Conservation (phyloP, 495 filamentous ascomycete species). For the Coniosporium apollinis region DNA sequence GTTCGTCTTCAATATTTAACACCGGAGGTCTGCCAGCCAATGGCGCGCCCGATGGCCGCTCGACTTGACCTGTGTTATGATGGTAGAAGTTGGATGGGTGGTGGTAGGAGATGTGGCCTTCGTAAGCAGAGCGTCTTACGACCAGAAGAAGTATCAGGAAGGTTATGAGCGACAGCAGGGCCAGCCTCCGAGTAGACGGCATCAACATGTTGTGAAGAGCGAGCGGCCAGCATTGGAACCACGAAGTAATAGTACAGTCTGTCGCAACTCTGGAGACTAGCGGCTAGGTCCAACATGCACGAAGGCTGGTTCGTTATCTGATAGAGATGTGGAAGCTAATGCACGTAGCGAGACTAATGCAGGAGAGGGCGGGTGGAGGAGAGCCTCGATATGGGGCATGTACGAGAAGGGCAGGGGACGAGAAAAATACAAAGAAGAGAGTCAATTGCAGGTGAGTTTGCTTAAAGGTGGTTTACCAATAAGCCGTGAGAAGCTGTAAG, state of each 20-base stretch:
- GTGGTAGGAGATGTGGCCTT: slow-evolving; percentile 5
- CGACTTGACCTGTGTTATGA: neutral
- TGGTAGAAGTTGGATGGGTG: neutral
- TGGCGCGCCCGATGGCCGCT: too few relatives aligned
- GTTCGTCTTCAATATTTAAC: neutral
- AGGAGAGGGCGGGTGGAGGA: neutral
- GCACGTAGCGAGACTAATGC: neutral
- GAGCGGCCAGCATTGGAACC: neutral
- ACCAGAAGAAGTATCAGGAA: slow-evolving; percentile 7
- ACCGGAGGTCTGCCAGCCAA: too few relatives aligned
- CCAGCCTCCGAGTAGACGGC: slow-evolving; percentile 11
- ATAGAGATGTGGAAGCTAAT: neutral
- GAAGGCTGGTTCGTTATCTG: neutral
- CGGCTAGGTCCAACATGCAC: neutral
- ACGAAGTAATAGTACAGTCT: too few relatives aligned
- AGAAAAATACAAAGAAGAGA: too few relatives aligned
- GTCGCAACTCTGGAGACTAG: too few relatives aligned
- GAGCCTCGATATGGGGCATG: too few relatives aligned
- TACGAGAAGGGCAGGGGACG: too few relatives aligned
- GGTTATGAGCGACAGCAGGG: slow-evolving; percentile 6
- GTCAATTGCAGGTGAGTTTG: too few relatives aligned
- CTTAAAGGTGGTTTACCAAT: too few relatives aligned
- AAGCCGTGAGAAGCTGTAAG: too few relatives aligned
- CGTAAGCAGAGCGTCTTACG: slow-evolving; percentile 4
- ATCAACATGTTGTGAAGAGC: too few relatives aligned